phyloP scores from a whole-genome alignment of 192 early-diverging fungal genomes.

The Podila horticola region DNA sequence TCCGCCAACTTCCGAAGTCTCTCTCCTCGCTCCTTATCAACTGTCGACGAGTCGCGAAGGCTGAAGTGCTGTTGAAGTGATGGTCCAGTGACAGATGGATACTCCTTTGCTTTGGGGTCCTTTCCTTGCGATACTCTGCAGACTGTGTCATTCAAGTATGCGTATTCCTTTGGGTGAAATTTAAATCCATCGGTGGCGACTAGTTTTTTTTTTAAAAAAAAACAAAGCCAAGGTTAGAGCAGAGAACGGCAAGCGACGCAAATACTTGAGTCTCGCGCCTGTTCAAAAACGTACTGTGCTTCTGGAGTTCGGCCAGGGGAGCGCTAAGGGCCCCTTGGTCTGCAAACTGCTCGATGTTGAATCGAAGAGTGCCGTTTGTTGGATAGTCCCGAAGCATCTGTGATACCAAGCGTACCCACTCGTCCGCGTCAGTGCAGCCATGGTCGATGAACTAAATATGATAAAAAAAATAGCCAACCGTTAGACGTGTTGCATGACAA shows the following conservation, averaged over 20 bases:
- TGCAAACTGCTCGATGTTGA: constrained; percentile 47
- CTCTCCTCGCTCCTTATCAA: constrained; percentile 27
- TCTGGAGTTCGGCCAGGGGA: constrained; percentile 14
- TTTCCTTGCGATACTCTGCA: constrained; percentile 33
- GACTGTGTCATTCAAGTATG: constrained; percentile 40
- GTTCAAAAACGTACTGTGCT: constrained; percentile 17
- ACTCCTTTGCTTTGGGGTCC: constrained; percentile 32
- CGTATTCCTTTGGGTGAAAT: constrained; percentile 47
- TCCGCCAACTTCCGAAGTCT: constrained; percentile 39
- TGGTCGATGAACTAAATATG: constrained; percentile 28
- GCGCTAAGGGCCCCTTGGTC: constrained; percentile 37
- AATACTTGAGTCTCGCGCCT: not conserved
- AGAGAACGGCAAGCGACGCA: constrained; percentile 9
- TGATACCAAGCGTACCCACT: constrained; percentile 36
- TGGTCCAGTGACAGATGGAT: constrained; percentile 40
- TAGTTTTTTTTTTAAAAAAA: not conserved
- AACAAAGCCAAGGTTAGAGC: not conserved
- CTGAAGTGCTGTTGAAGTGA: constrained; percentile 43
- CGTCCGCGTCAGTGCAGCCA: constrained; percentile 35
- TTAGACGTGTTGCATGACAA: not conserved
- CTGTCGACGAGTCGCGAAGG: constrained; percentile 18
- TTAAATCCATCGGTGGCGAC: constrained; percentile 41
- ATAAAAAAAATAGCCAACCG: not conserved
- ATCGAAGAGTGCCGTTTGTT: constrained; percentile 25
- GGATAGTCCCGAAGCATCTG: constrained; percentile 48